Base-by-base conservation (phyloP, 768 basidiomycete species). In the Austroboletus eburneus region DNA sequence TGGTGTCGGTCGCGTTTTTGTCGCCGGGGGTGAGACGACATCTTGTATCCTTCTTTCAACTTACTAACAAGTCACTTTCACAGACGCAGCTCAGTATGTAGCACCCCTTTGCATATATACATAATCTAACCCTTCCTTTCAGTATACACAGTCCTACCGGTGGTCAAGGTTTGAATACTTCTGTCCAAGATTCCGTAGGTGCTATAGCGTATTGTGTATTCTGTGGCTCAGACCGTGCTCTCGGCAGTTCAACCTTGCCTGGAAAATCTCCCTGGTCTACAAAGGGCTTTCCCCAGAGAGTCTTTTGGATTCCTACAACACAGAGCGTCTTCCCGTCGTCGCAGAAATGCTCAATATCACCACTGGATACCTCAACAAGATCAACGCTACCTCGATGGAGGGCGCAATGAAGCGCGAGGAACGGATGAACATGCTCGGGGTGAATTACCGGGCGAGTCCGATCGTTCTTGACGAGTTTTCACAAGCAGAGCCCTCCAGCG, bases 1-100 rank as follows among this genome's bases (percentile, higher is more conserved):
- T 51, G 53, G 62, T n/a, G 46, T 53, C 4, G 75, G 74, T 2
- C 64, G 74, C n/a, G 72, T 71, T 13, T 78, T 77, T 47, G 41
- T 79, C 16, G 70, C 62, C 20, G 78, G 78, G 54, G 79, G 78
- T 57, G 27, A 40, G 38, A 7, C 13, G 8, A n/a, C 41, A 20
- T 6, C 12, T 9, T 21, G 18, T 2, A 23, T 25, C 33, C 17
- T 29, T 3, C 13, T 9, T 12, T 5, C 27, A 5, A 20, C 6
- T 29, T 21, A 34, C 21, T 40, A 3, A 43, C 42, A 20, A 29
- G 14, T 8, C 14, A 13, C 17, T 17, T 39, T 1, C 7, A 1
- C 45, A 79, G 78, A 79, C 52, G 70, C 74, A 21, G 76, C 73
- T 0, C 79, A 79, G 59, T 57, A 43, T 6, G 52, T 51, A 18